These are phyloP conservation scores for Xylariomycetidae sp. DNA, from an alignment of 2,329 filamentous ascomycete species.

Conservation along the genomic window DNA sequence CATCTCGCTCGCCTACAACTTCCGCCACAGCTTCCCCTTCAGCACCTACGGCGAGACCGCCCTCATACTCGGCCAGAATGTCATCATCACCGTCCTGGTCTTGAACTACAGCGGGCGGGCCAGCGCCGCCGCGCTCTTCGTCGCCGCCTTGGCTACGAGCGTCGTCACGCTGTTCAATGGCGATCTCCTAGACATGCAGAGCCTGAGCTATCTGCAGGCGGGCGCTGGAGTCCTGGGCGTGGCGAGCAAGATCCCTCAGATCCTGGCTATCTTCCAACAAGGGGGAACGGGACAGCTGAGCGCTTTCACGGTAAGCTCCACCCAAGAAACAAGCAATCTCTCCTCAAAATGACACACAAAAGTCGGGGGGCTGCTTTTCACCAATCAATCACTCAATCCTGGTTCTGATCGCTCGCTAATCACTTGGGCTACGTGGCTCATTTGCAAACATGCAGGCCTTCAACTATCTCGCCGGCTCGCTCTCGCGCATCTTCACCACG, in stretches of 20 bases:
- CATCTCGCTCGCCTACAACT: slow-evolving; percentile 88
- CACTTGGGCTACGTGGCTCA: background rate
- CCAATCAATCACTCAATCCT: no score
- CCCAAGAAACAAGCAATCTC: no score
- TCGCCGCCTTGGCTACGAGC: slow-evolving; percentile 68
- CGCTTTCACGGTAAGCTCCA: slow-evolving; percentile 75
- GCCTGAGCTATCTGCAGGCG: slow-evolving; percentile 73
- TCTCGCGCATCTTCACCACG: slow-evolving; percentile 95
- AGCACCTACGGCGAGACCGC: slow-evolving; percentile 95
- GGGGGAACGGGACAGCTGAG: slow-evolving; percentile 93
- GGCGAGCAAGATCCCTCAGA: slow-evolving; percentile 91
- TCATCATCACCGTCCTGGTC: slow-evolving; percentile 82
- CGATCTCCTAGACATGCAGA: slow-evolving; percentile 59
- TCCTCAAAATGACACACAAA: no score
- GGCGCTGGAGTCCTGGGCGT: slow-evolving; percentile 79
- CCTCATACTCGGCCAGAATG: slow-evolving; percentile 86
- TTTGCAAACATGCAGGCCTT: slow-evolving; percentile 70
- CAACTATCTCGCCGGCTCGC: slow-evolving; percentile 91
- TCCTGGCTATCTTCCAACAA: slow-evolving; percentile 76
- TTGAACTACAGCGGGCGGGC: slow-evolving; percentile 73
- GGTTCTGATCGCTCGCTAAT: background rate
- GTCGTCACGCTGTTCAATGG: slow-evolving; percentile 67
- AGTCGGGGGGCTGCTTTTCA: no score
- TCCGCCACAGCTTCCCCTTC: slow-evolving; percentile 87
- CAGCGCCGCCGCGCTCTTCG: slow-evolving; percentile 67